phyloP scores from a whole-genome alignment of 495 filamentous ascomycete species.

The Penicillium verhagenii region DNA sequence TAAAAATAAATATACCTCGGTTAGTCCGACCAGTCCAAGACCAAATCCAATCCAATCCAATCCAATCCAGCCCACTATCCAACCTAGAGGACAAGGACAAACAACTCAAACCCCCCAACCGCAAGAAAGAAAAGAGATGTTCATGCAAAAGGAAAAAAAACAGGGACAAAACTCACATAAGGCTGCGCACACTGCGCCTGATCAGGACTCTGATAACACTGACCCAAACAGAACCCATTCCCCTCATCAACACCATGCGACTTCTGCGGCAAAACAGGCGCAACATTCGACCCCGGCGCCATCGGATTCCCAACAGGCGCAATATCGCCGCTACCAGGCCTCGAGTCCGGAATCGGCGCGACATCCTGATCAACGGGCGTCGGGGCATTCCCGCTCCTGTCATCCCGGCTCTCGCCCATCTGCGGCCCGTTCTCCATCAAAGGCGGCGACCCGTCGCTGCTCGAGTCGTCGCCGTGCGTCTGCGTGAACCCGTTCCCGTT shows the following conservation, averaged over 20 bases:
- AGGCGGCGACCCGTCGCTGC: not conserved
- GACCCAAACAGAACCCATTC: slow-evolving; percentile 28
- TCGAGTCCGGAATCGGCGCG: not conserved
- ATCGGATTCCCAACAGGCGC: slow-evolving; percentile 16
- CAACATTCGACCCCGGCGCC: slow-evolving; percentile 14
- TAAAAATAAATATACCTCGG: slow-evolving; percentile 4
- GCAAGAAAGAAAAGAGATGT: not conserved
- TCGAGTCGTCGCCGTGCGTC: not conserved
- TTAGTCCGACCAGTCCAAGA: not conserved
- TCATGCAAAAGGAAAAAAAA: not conserved
- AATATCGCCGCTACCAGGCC: not conserved
- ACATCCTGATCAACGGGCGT: not conserved
- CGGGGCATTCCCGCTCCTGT: not conserved
- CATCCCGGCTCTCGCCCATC: no score
- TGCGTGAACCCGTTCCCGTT: slow-evolving; percentile 1
- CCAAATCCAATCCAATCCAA: not conserved
- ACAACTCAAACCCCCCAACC: no score
- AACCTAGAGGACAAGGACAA: no score
- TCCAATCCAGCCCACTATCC: no score
- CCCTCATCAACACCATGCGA: slow-evolving; percentile 23
- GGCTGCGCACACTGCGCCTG: slow-evolving; percentile 16
- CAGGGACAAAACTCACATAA: slow-evolving; percentile 26
- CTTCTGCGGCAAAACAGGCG: slow-evolving; percentile 8
- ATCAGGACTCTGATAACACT: slow-evolving; percentile 14
- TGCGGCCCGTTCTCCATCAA: not conserved